Conservation (phyloP, 331 rosid species). For the Prunus yedoensis region DNA sequence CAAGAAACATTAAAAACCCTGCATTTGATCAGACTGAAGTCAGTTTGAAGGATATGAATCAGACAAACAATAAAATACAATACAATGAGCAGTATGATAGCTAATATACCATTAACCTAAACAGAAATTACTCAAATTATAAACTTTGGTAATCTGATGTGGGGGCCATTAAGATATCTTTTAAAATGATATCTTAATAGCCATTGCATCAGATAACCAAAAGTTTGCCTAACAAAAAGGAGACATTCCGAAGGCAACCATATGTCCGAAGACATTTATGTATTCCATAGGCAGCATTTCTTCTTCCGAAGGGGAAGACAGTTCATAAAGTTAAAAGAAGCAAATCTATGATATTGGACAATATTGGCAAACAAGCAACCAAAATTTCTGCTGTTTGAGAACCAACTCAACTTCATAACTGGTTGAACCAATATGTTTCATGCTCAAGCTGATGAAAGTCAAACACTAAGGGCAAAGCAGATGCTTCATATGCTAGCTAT, state of each 20-base stretch:
- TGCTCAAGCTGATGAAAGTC: background rate
- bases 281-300: too few species aligned
- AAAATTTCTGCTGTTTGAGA: background rate
- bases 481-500: background rate
- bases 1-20: constrained; percentile 78
- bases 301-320: too few species aligned
- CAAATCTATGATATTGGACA: background rate
- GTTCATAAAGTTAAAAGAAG: background rate
- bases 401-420: background rate
- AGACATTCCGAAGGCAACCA: too few species aligned
- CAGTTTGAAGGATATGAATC: constrained; percentile 17
- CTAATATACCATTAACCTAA: background rate
- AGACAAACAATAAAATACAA: background rate
- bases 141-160: background rate
- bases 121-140: background rate
- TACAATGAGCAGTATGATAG: background rate
- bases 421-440: background rate
- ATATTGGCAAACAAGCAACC: background rate
- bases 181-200: too few species aligned
- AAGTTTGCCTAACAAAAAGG: too few species aligned
- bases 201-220: too few species aligned
- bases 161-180: too few species aligned
- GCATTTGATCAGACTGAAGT: constrained; percentile 19
- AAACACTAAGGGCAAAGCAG: background rate
- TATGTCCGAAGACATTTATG: too few species aligned